phyloP scores from a whole-genome alignment of 2,329 filamentous ascomycete genomes.

The Aspergillus intermedius region DNA sequence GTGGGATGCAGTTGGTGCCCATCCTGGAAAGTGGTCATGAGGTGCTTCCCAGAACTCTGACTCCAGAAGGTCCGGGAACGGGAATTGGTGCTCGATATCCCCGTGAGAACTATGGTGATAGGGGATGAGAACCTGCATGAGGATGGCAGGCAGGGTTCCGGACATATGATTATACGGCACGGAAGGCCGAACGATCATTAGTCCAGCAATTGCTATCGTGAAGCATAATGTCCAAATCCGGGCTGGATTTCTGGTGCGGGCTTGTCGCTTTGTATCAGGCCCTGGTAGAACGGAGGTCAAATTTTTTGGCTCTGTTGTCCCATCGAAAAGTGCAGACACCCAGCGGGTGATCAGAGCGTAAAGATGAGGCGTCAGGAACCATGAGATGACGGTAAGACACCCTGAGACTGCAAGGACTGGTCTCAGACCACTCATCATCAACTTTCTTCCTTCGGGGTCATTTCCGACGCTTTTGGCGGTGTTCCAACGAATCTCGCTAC shows the following conservation, averaged over 20 bases:
- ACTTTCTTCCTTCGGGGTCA: constrained; percentile 23
- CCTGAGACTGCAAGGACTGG: constrained; percentile 18
- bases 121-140: constrained; percentile 15
- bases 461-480: constrained; percentile 22
- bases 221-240: constrained; percentile 16
- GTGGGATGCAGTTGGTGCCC: constrained; percentile 16
- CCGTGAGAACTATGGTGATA: constrained; percentile 1
- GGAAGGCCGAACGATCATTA: constrained; percentile 20
- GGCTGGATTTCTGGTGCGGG: neutral
- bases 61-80: constrained; percentile 18
- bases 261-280: constrained; percentile 1
- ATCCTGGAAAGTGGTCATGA: constrained; percentile 23
- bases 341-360: constrained; percentile 16
- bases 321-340: constrained; percentile 15
- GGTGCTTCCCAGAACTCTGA: constrained; percentile 22
- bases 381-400: constrained; percentile 16
- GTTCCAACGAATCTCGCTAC: constrained; percentile 26
- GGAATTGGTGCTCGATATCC: constrained; percentile 15
- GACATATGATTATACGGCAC: constrained; percentile 27
- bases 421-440: constrained; percentile 24
- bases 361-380: constrained; percentile 13
- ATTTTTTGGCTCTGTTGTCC: constrained; percentile 6
- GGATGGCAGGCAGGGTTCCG: constrained; percentile 21
- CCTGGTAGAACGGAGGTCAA: constrained; percentile 10
- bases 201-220: constrained; percentile 5